Evolutionary conservation across 352 stramenopile genomes (phyloP).

Genomic region (Pythium aphanidermatum): DNA sequence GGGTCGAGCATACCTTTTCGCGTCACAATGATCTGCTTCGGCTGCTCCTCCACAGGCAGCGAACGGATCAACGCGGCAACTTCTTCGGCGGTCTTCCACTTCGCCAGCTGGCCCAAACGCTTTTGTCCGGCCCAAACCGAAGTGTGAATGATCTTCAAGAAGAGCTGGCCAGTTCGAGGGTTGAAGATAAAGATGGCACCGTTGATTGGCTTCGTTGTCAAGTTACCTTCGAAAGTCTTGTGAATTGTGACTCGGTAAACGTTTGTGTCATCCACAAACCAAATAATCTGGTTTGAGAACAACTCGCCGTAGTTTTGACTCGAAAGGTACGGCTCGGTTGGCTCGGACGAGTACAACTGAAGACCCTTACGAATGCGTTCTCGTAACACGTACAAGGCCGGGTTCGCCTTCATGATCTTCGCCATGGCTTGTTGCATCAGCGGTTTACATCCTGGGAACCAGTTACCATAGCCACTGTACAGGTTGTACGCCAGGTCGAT

Average conservation of each 20-base stretch:
- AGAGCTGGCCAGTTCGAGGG: conserved; percentile 97
- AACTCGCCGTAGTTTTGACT: conserved; percentile 99
- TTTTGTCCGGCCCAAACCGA: conserved; percentile 99
- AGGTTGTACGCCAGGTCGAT: conserved; percentile 99
- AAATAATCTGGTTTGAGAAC: conserved; percentile 99
- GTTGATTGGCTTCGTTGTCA: conserved; percentile 99
- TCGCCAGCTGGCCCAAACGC: conserved; percentile 97
- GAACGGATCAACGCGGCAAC: conserved; percentile 98
- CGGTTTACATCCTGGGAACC: conserved; percentile 98
- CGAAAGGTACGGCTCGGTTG: conserved; percentile 99
- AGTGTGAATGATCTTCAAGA: conserved; percentile 99
- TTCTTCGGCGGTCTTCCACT: conserved; percentile 99
- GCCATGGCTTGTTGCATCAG: conserved; percentile 99
- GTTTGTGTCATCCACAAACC: conserved; percentile 99
- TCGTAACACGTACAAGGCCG: conserved; percentile 98
- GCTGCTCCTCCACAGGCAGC: conserved; percentile 98
- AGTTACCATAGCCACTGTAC: conserved; percentile 99
- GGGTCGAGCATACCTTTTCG: conserved; percentile 99
- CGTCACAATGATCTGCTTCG: conserved; percentile 99
- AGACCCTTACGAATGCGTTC: conserved; percentile 99
- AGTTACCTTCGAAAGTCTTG: conserved; percentile 99
- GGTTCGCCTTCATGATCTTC: conserved; percentile 99
- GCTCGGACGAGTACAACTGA: conserved; percentile 99
- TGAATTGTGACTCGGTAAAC: conserved; percentile 99
- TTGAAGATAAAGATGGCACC: conserved; percentile 99